These are phyloP conservation scores for Flaveria floridana DNA, from an alignment of 140 eudicot genomes.

Conservation along the genomic window DNA sequence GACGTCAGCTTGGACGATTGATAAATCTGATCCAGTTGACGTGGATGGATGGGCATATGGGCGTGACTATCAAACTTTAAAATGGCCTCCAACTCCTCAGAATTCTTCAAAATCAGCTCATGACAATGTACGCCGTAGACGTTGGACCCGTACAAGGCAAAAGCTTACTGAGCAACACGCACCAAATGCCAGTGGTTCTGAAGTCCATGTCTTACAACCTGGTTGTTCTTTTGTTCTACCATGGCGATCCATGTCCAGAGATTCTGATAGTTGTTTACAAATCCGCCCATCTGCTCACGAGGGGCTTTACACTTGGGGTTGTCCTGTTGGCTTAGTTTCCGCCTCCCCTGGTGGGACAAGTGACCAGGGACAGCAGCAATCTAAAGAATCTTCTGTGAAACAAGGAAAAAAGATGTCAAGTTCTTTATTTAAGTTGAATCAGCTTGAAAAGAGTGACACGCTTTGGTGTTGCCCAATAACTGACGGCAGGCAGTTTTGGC, in stretches of 20 bases:
- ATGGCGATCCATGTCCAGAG: constrained; percentile 69
- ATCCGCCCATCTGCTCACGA: constrained; percentile 66
- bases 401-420: constrained; percentile 45
- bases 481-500: constrained; percentile 65
- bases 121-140: constrained; percentile 55
- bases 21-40: constrained; percentile 56
- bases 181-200: constrained; percentile 27
- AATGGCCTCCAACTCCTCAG: constrained; percentile 63
- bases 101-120: constrained; percentile 44
- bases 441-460: constrained; percentile 81
- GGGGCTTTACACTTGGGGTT: constrained; percentile 69
- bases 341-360: constrained; percentile 31
- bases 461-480: constrained; percentile 66
- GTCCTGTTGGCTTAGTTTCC: constrained; percentile 48
- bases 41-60: constrained; percentile 67
- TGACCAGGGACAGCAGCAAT: constrained; percentile 53
- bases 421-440: constrained; percentile 54
- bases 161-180: constrained; percentile 29
- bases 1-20: constrained; percentile 54
- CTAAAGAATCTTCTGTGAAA: constrained; percentile 59
- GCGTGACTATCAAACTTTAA: constrained; percentile 47
- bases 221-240: constrained; percentile 67
- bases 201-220: constrained; percentile 44
- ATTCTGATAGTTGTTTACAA: constrained; percentile 63
- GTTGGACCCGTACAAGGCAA: constrained; percentile 63